These are phyloP conservation scores for Solanum pinnatisectum DNA, from an alignment of 257 asterid species.

Conservation along the genomic window DNA sequence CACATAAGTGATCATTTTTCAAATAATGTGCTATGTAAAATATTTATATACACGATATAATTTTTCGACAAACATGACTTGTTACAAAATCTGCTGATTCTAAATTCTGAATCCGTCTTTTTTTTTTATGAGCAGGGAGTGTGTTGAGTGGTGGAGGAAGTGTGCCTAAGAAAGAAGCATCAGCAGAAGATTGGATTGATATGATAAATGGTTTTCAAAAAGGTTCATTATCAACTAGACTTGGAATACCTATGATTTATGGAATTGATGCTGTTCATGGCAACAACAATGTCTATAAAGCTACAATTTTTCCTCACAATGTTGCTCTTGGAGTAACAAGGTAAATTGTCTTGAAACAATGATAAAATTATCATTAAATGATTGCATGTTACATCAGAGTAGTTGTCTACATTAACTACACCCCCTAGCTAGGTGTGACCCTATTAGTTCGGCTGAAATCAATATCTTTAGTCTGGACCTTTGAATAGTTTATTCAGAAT, in stretches of 20 bases:
- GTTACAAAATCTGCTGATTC: not conserved
- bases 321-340: constrained; percentile 16
- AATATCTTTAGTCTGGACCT: not conserved
- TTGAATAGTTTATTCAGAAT: not conserved
- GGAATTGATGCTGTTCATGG: constrained; percentile 22
- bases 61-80: not conserved
- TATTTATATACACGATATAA: not conserved
- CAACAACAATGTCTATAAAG: constrained; percentile 8
- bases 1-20: not conserved
- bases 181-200: constrained; percentile 12
- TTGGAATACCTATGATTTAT: constrained; percentile 18
- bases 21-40: not conserved
- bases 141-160: constrained; percentile 20
- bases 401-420: not conserved
- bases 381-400: not conserved
- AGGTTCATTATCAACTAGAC: constrained; percentile 9
- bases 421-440: not conserved
- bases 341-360: not conserved
- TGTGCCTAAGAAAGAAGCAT: constrained; percentile 3
- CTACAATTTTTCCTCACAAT: constrained; percentile 16
- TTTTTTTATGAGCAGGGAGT: not conserved
- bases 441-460: not conserved
- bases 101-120: not conserved
- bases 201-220: constrained; percentile 16
- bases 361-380: not conserved